phyloP scores from a whole-genome alignment of 352 stramenopile genomes.

The Phytophthora kernoviae region DNA sequence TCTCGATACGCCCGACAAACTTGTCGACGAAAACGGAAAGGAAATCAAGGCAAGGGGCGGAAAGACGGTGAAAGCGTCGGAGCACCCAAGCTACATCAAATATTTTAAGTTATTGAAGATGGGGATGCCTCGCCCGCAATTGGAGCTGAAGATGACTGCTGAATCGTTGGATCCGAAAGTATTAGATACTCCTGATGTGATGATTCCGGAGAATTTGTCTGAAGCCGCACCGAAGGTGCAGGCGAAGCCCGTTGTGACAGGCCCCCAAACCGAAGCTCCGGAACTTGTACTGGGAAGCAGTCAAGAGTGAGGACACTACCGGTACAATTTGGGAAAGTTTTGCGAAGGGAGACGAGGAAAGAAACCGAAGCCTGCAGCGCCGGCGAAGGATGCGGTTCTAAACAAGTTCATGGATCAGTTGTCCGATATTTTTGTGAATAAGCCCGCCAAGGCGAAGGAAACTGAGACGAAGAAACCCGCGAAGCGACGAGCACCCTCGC shows the following conservation, averaged over 20 bases:
- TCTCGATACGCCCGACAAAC: constrained; percentile 65
- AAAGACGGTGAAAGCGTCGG: constrained; percentile 53
- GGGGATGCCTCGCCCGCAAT: constrained; percentile 91
- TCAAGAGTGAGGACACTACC: constrained; percentile 56
- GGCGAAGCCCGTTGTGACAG: constrained; percentile 41
- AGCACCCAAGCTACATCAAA: constrained; percentile 92
- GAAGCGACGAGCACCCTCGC: constrained; percentile 68
- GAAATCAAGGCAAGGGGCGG: constrained; percentile 32
- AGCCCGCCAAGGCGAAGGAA: constrained; percentile 65
- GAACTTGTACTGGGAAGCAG: constrained; percentile 85
- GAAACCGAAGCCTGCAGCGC: constrained; percentile 17
- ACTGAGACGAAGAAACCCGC: constrained; percentile 50
- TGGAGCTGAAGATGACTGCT: constrained; percentile 92
- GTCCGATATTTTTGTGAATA: constrained; percentile 83
- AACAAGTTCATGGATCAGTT: constrained; percentile 74
- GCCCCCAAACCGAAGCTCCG: constrained; percentile 81
- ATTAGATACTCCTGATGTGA: constrained; percentile 84
- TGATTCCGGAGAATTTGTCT: constrained; percentile 59
- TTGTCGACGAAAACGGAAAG: constrained; percentile 61
- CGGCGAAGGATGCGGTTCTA: constrained; percentile 54
- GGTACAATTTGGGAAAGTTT: constrained; percentile 85
- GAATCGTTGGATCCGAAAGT: constrained; percentile 91
- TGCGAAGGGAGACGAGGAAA: constrained; percentile 38
- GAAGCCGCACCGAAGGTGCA: constrained; percentile 18
- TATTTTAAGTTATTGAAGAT: constrained; percentile 98